Conservation (phyloP, 2,329 filamentous ascomycete genomes). For the Bertia moriformis region DNA sequence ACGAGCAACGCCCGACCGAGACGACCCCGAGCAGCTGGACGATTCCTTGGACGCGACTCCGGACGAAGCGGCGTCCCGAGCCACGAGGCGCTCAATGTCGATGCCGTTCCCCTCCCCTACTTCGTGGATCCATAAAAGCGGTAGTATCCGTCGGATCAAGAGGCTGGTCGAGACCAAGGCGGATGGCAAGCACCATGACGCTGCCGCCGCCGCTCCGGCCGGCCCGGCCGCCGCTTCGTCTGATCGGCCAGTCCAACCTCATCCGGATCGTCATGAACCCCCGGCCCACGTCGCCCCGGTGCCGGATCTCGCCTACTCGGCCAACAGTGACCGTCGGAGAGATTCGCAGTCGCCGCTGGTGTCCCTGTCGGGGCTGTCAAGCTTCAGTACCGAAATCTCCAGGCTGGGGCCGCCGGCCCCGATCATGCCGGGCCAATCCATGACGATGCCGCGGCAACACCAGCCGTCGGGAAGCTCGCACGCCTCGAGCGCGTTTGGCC, state of each 20-base stretch:
- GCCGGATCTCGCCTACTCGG: slow-evolving; percentile 4
- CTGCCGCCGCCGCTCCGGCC: slow-evolving; percentile 28
- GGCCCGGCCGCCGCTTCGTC: slow-evolving; percentile 10
- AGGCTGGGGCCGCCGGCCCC: slow-evolving; percentile 27
- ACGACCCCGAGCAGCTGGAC: no score
- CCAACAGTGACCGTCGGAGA: no score
- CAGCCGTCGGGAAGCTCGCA: slow-evolving; percentile 26
- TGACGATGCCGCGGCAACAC: slow-evolving; percentile 17
- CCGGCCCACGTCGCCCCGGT: not conserved
- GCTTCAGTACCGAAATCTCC: slow-evolving; percentile 36
- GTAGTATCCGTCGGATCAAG: slow-evolving; percentile 41
- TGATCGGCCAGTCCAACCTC: slow-evolving; percentile 10
- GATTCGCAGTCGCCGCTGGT: slow-evolving; percentile 40
- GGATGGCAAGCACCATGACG: slow-evolving; percentile 33
- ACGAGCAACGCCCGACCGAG: not conserved
- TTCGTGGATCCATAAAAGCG: slow-evolving; percentile 38
- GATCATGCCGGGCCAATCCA: slow-evolving; percentile 14
- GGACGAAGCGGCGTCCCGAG: slow-evolving; percentile 26
- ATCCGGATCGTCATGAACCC: no score
- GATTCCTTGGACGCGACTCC: slow-evolving; percentile 6
- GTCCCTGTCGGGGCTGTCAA: slow-evolving; percentile 35
- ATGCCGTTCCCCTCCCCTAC: slow-evolving; percentile 42
- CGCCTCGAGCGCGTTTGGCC: slow-evolving; percentile 27
- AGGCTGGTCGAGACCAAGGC: slow-evolving; percentile 25
- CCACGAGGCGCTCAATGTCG: slow-evolving; percentile 36